Evolutionary conservation across 345 rosid genomes (phyloP).

Genomic region (Garcia nutans): DNA sequence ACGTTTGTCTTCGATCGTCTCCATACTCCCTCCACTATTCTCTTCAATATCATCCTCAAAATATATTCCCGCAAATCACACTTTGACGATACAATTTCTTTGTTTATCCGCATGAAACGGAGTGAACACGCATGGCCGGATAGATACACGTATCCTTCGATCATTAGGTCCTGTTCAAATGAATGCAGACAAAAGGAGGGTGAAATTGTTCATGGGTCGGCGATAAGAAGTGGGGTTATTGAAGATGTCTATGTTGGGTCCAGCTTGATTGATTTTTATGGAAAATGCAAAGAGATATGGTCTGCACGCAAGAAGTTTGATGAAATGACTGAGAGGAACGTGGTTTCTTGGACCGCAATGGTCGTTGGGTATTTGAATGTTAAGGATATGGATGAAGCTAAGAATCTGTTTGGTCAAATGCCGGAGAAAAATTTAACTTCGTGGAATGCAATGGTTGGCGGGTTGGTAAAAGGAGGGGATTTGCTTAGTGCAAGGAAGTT

Average conservation of each 20-base stretch:
- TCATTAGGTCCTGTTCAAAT: slow-evolving; percentile 54
- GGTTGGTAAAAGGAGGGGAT: slow-evolving; percentile 54
- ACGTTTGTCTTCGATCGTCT: slow-evolving; percentile 48
- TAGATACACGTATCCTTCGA: slow-evolving; percentile 47
- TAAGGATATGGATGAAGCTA: slow-evolving; percentile 52
- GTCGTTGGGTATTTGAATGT: slow-evolving; percentile 48
- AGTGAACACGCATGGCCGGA: slow-evolving; percentile 45
- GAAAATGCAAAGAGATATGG: slow-evolving; percentile 48
- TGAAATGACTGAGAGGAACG: slow-evolving; percentile 51
- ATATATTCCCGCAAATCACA: slow-evolving; percentile 33
- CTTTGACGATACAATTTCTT: slow-evolving; percentile 36
- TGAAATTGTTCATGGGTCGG: slow-evolving; percentile 52
- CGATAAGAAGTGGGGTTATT: slow-evolving; percentile 38
- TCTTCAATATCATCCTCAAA: slow-evolving; percentile 60
- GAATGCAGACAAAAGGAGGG: slow-evolving; percentile 43
- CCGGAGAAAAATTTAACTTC: slow-evolving; percentile 52
- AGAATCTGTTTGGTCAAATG: slow-evolving; percentile 48
- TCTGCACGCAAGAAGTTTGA: slow-evolving; percentile 63
- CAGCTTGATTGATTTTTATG: slow-evolving; percentile 61
- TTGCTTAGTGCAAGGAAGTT: slow-evolving; percentile 31
- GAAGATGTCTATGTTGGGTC: slow-evolving; percentile 57
- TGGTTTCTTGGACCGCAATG: slow-evolving; percentile 80
- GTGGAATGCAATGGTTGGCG: slow-evolving; percentile 65
- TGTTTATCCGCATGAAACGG: slow-evolving; percentile 52
- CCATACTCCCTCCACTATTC: slow-evolving; percentile 44